phyloP scores from a whole-genome alignment of 2,329 filamentous ascomycete genomes.

The Fusarium tricinctum region DNA sequence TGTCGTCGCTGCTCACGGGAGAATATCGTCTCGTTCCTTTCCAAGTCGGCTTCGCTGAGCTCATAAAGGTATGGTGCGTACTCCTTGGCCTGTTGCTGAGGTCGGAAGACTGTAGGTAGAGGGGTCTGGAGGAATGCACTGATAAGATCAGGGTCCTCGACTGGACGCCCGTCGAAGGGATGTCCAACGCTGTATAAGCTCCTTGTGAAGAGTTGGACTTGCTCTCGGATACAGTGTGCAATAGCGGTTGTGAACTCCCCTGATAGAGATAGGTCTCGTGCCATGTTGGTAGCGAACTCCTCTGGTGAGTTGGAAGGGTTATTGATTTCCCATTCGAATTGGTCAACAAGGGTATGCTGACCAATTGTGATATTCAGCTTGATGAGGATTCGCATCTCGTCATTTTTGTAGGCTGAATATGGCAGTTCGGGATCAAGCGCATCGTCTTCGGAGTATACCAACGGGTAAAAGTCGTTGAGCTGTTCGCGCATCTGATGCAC shows the following conservation, averaged over 20 bases:
- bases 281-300: constrained; percentile 92
- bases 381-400: constrained; percentile 96
- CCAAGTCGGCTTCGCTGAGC: constrained; percentile 89
- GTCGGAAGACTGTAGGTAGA: constrained; percentile 84
- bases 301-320: constrained; percentile 94
- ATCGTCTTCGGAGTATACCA: constrained; percentile 90
- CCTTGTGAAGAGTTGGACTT: constrained; percentile 92
- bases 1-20: constrained; percentile 93
- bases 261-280: constrained; percentile 87
- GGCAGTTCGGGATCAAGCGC: constrained; percentile 90
- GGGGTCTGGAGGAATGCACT: constrained; percentile 89
- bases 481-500: constrained; percentile 85
- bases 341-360: constrained; percentile 91
- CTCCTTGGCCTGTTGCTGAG: constrained; percentile 93
- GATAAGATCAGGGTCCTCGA: constrained; percentile 92
- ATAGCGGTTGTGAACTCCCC: constrained; percentile 98
- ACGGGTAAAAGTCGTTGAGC: constrained; percentile 92
- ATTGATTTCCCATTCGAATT: constrained; percentile 99
- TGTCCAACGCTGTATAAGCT: constrained; percentile 94
- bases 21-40: constrained; percentile 91
- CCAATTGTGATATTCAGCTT: constrained; percentile 99
- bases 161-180: constrained; percentile 91
- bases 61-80: constrained; percentile 95
- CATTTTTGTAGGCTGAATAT: constrained; percentile 96
- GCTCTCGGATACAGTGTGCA: constrained; percentile 96